Evolutionary conservation across 129 eudicot genomes (phyloP), one percentile per base, ranked within the genome.

Genomic region (Lonicera japonica): DNA sequence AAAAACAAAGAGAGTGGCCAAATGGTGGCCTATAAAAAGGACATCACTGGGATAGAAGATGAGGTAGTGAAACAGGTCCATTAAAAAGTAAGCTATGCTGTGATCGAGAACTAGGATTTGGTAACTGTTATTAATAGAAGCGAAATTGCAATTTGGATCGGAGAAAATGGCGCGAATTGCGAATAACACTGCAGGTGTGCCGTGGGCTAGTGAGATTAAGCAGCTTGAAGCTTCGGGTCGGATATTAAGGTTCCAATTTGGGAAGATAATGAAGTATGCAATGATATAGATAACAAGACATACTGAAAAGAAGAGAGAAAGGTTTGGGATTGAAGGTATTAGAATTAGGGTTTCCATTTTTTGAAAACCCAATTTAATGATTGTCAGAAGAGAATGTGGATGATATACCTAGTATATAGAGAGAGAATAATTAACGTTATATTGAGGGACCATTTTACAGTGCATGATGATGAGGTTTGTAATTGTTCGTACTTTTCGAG

Each of bases 181-280:
- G 12, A 90, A 63, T 69, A 90, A 60, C 1, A 61, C 85, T 5
- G 95, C 97, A 1, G 97, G 97, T n/a, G 97, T 79, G 70, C 97
- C 95, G 58, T 90, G 97, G 46, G 81, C 66, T 11, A 74, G 67
- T 17, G 97, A 90, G 67, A 87, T 90, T 4, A 75, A 46, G 71
- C 97, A 90, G 78, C 95, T 86, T 21, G 97, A 72, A 21, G 97
- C 94, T 71, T 86, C 94, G 19, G 94, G 95, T 21, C 94, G 89
- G 79, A 77, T 77, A 39, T 90, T 83, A 5, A 80, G 79, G 67
- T 69, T 60, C 97, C 97, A 90, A 7, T 59, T 60, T 8, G 73
- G 79, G 78, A 90, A 86, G 21, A 90, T 53, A 10, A 79, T 5
- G 69, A 81, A 80, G 68, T 84, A 79, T 40, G 94, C 86, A 8